Base-by-base conservation (phyloP, 129 eudicot species). In the Flaveria brownii region DNA sequence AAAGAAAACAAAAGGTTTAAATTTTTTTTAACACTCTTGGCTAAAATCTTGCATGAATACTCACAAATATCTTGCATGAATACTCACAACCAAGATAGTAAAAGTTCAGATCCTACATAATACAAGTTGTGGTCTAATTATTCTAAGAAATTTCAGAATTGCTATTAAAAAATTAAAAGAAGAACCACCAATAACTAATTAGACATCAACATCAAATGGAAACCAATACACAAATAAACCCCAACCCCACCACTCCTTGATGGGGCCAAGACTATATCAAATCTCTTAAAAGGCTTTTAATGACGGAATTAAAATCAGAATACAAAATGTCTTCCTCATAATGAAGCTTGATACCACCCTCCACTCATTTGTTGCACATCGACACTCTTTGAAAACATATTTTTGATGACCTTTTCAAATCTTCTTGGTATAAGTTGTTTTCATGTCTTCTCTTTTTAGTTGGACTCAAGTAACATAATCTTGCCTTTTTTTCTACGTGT, bases 231-330 rank as follows among this genome's bases (percentile, higher is more conserved):
- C 54, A 49, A 49, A 12, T 49, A 49, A 49, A 49, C 54, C 16
- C 17, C n/a, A 4, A 12, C 54, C 54, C 54, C 54, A 22, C 64
- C 13, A 22, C 60, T 9, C 54, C 54, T 59, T 30, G 65, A 59
- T 59, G 1, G 64, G 65, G 65, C 33, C 64, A 59, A 20, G 65
- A 59, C 65, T 25, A 59, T 5, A 22, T 59, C 65, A 59, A 22
- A 9, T 14, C 33, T 59, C 65, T 59, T 59, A 59, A 59, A 59
- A 23, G 65, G 28, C 65, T 59, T 59, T 59, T 30, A 59, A 59
- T 59, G 65, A 59, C 23, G 65, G 33, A 59, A 22, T 22, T 59
- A 9, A 59, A 59, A 59, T 57, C 64, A 57, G 30, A 57, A 20
- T 57, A 20, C 30, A 57, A 57, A 57, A 57, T 22, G 16, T 55